Evolutionary conservation across 805 yeast species (phyloP).

Genomic region (Lipomyces kockii): DNA sequence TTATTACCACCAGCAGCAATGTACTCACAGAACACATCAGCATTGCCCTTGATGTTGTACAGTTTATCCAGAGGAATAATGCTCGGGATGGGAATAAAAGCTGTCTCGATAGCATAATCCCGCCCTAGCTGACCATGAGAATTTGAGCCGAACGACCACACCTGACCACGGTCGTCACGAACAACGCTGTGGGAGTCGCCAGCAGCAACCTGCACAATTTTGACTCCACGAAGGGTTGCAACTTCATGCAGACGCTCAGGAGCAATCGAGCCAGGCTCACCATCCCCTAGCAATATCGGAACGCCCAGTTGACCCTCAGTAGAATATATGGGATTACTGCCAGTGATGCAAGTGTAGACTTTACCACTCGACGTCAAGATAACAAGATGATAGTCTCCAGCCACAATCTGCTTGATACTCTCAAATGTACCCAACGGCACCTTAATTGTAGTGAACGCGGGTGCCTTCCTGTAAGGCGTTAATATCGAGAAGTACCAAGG

Average conservation of each 20-base stretch:
- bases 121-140: slow-evolving; percentile 83
- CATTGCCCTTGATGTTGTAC: slow-evolving; percentile 51
- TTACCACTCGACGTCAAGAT: slow-evolving; percentile 62
- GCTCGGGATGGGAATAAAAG: slow-evolving; percentile 71
- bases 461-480: background rate
- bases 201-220: slow-evolving; percentile 64
- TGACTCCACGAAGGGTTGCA: slow-evolving; percentile 58
- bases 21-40: slow-evolving; percentile 50
- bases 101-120: slow-evolving; percentile 67
- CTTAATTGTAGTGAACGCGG: slow-evolving; percentile 15
- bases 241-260: slow-evolving; percentile 54
- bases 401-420: slow-evolving; percentile 55
- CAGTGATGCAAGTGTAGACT: slow-evolving; percentile 68
- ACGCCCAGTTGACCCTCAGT: slow-evolving; percentile 84
- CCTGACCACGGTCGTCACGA: slow-evolving; percentile 63
- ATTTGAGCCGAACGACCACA: slow-evolving; percentile 89
- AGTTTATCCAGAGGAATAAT: slow-evolving; percentile 51
- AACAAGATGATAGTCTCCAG: slow-evolving; percentile 75
- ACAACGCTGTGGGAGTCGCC: slow-evolving; percentile 78
- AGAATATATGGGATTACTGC: slow-evolving; percentile 46
- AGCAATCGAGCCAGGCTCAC: slow-evolving; percentile 10
- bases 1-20: slow-evolving; percentile 76
- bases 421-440: slow-evolving; percentile 52
- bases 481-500: slow-evolving; percentile 20
- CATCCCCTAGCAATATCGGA: slow-evolving; percentile 42